Evolutionary conservation across 345 rosid species (phyloP).

Genomic region (Hirschfeldia incana): DNA sequence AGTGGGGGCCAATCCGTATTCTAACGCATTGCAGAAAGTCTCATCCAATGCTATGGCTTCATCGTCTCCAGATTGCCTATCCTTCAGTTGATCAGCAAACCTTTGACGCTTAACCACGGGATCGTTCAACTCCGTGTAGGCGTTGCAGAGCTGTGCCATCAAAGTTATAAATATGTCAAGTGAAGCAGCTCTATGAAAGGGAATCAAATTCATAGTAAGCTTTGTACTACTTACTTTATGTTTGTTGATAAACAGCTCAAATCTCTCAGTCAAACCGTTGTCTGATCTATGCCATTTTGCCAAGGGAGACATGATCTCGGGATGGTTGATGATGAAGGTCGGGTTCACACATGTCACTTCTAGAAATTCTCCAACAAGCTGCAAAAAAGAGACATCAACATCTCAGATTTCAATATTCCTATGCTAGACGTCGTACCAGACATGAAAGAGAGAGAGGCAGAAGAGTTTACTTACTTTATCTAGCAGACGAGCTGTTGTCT

Average conservation of each 20-base stretch:
- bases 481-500: constrained; percentile 79
- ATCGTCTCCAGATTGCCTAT: constrained; percentile 91
- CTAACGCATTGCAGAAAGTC: constrained; percentile 83
- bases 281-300: constrained; percentile 62
- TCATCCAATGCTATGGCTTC: constrained; percentile 99
- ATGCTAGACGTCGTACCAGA: background rate
- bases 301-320: constrained; percentile 40
- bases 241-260: constrained; percentile 87
- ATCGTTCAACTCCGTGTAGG: constrained; percentile 96
- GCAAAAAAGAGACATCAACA: constrained; percentile 10
- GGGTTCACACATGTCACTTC: constrained; percentile 95
- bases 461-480: constrained; percentile 81
- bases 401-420: background rate
- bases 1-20: constrained; percentile 92
- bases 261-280: constrained; percentile 82
- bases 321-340: constrained; percentile 79
- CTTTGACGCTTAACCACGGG: constrained; percentile 93
- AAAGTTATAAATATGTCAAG: constrained; percentile 5
- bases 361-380: constrained; percentile 95
- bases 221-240: constrained; percentile 59
- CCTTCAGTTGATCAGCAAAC: constrained; percentile 95
- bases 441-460: constrained; percentile 4
- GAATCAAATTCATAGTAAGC: background rate
- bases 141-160: constrained; percentile 69
- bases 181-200: background rate